Percentiles rank a stretch among this genome's conserved stretches.
Conservation (phyloP, 345 rosid genomes). For the Eutrema heterophyllum region DNA sequence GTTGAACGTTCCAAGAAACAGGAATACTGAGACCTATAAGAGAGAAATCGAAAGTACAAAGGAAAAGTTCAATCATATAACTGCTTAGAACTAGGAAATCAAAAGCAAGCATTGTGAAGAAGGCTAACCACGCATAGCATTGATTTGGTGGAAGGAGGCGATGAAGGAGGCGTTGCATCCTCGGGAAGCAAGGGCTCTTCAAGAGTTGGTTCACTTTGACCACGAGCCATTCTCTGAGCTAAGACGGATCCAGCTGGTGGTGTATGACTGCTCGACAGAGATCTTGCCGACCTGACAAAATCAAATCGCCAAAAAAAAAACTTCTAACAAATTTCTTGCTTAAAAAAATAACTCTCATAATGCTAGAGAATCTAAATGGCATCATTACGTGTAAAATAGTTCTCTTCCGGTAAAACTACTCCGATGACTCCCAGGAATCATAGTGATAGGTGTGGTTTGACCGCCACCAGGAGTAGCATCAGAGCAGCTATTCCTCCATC, state of each 20-base stretch:
- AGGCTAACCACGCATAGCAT: slow-evolving; percentile 61
- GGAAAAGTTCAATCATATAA: neutral
- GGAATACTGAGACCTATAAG: slow-evolving; percentile 48
- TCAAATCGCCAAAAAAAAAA: neutral
- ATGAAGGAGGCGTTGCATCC: slow-evolving; percentile 32
- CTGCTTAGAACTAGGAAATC: neutral
- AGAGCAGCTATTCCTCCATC: slow-evolving; percentile 34
- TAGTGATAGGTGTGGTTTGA: slow-evolving; percentile 54
- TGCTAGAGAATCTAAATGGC: neutral
- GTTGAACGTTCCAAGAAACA: slow-evolving; percentile 51
- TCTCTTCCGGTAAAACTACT: slow-evolving; percentile 51
- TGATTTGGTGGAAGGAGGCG: slow-evolving; percentile 46
- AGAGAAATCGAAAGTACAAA: neutral
- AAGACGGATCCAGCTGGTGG: slow-evolving; percentile 57
- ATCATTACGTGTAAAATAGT: slow-evolving; percentile 53
- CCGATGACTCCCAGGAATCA: slow-evolving; percentile 40
- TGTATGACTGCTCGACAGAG: slow-evolving; percentile 67
- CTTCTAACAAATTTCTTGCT: neutral
- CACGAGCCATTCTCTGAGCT: slow-evolving; percentile 47
- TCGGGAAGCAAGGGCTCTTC: slow-evolving; percentile 69
- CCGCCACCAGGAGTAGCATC: slow-evolving; percentile 16
- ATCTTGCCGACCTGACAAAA: slow-evolving; percentile 72
- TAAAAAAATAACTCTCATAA: neutral
- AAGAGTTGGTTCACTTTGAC: slow-evolving; percentile 29
- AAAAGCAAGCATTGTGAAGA: neutral